Base-by-base conservation (phyloP, 2,329 filamentous ascomycete genomes). In the Acephala macrosclerotiorum region DNA sequence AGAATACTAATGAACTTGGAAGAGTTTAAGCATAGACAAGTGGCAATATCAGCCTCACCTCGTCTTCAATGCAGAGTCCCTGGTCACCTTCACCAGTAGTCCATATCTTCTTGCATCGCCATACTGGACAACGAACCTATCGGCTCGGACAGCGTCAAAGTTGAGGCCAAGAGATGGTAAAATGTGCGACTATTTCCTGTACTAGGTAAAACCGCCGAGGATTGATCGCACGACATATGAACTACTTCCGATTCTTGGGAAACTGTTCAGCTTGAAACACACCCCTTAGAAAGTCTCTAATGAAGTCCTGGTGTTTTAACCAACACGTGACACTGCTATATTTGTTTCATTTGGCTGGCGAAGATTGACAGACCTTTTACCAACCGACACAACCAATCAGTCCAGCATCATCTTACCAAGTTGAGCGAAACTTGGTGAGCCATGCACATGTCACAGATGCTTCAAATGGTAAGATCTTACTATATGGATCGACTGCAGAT, bases 301-400 rank as follows among this genome's bases (percentile, higher is more conserved):
- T 42, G 40, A 42, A 5, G 18, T 42, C 40, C 16, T n/a, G 40
- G 14, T 42, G n/a, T n/a, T 42, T 42, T 6, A 5, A 18, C 1
- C 11, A 16, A 7, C 40, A 42, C 40, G 40, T 42, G 40, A 42
- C 16, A n/a, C 2, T 42, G 2, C 40, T 42, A 42, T 42, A 42
- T 42, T 18, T 42, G n/a, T 16, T 2, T n/a, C 18, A 1, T 22
- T 49, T 49, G n/a, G 45, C n/a, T 6, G 11, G 45, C n/a, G 8
- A 7, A 25, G 11, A 7, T n/a, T 49, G 45, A 49, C 45, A 49
- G n/a, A 49, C n/a, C 45, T 49, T 49, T 49, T 49, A 49, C 45
- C 45, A 49, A 25, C 45, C 45, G 45, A 49, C 45, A 22, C 45
- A n/a, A 7, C 45, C 45, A 49, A 49, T 49, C 45, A 49, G 25